Evolutionary conservation across 768 basidiomycete species (phyloP).

Genomic region (Lyophyllum shimeji): DNA sequence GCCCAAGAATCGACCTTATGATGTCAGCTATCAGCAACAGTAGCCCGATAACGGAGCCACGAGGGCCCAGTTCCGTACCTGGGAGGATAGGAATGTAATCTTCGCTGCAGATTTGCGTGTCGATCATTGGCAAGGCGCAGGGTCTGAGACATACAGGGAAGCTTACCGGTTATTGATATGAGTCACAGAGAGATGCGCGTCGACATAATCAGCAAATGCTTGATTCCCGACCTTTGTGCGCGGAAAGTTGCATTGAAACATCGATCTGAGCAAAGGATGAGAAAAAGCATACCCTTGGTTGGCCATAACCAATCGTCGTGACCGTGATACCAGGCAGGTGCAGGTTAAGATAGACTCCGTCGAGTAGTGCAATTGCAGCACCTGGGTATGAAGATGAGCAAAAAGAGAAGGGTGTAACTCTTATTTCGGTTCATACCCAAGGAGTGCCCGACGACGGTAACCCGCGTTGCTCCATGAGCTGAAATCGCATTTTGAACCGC

Average conservation of each 20-base stretch:
- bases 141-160: not conserved
- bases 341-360: constrained; percentile 53
- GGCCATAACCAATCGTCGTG: too few species aligned
- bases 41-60: not conserved
- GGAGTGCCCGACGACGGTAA: constrained; percentile 27
- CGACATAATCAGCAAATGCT: constrained; percentile 62
- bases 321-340: constrained; percentile 43
- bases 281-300: too few species aligned
- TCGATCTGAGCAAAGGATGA: too few species aligned
- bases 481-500: constrained; percentile 40
- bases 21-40: constrained; percentile 17
- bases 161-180: constrained; percentile 61
- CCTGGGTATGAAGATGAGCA: constrained; percentile 25
- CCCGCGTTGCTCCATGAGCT: constrained; percentile 30
- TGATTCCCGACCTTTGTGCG: constrained; percentile 53
- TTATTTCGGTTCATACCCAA: too few species aligned
- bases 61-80: constrained; percentile 20
- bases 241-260: too few species aligned
- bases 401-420: constrained; percentile 16
- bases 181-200: constrained; percentile 50
- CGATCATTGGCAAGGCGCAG: too few species aligned
- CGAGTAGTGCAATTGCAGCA: constrained; percentile 55
- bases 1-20: constrained; percentile 31
- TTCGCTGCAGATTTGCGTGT: constrained; percentile 23
- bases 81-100: constrained; percentile 42